Evolutionary conservation across 2,329 filamentous ascomycete genomes (phyloP).

Genomic region (Cytospora schulzeri): DNA sequence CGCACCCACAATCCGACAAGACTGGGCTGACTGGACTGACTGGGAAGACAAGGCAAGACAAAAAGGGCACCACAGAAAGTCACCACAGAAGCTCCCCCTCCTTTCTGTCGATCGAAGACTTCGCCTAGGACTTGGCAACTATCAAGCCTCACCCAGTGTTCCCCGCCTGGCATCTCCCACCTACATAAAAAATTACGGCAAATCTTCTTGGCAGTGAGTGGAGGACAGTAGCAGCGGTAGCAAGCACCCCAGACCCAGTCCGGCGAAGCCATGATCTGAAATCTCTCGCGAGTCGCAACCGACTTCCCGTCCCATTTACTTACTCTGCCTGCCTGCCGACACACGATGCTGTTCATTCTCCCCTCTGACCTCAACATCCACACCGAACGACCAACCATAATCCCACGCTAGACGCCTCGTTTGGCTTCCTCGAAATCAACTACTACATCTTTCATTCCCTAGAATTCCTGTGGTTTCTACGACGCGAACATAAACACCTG

Average conservation of each 20-base stretch:
- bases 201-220: neutral
- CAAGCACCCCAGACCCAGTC: conserved; percentile 3
- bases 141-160: conserved; percentile 6
- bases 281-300: conserved; percentile 10
- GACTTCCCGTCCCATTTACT: neutral
- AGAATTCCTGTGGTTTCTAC: neutral
- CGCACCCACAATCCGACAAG: conserved; percentile 2
- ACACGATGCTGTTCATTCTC: conserved; percentile 34
- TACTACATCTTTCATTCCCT: conserved; percentile 3
- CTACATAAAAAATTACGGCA: neutral
- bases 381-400: conserved; percentile 32
- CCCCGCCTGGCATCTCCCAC: conserved; percentile 3
- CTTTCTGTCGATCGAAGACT: conserved; percentile 13
- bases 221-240: neutral
- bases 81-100: neutral
- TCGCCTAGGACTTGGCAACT: conserved; percentile 24
- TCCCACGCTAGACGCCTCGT: conserved; percentile 32
- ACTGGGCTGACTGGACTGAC: too few species aligned
- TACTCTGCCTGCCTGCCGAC: conserved; percentile 15
- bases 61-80: neutral
- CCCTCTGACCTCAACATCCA: conserved; percentile 29
- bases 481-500: conserved; percentile 4
- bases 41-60: neutral
- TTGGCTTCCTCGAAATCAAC: neutral
- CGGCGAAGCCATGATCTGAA: conserved; percentile 31